Evolutionary conservation across 2,329 filamentous ascomycete species (phyloP).

Genomic region (Ascochyta lentis): DNA sequence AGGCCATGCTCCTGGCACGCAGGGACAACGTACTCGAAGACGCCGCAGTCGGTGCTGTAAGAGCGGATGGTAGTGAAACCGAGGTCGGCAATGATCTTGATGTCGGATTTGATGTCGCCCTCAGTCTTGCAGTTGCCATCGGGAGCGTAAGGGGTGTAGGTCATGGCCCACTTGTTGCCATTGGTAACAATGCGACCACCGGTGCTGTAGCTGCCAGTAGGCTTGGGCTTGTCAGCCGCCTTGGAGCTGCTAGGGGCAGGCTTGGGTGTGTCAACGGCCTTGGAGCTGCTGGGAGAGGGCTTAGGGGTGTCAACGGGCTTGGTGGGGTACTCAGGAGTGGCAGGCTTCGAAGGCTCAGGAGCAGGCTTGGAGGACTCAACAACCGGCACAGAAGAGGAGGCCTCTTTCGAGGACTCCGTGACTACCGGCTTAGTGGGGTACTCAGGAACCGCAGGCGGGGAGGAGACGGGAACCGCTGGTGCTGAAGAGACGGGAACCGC

Average conservation of each 20-base stretch:
- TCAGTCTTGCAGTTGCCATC: constrained; percentile 53
- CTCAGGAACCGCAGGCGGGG: not conserved
- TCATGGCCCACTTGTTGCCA: constrained; percentile 57
- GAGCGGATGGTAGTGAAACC: constrained; percentile 74
- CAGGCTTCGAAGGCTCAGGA: constrained; percentile 66
- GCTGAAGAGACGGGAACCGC: constrained; percentile 16
- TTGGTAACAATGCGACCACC: constrained; percentile 48
- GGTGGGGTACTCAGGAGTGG: constrained; percentile 8
- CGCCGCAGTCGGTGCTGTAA: constrained; percentile 91
- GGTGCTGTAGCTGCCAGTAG: constrained; percentile 33
- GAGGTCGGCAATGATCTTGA: constrained; percentile 52
- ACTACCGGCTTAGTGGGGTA: constrained; percentile 16
- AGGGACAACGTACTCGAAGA: constrained; percentile 75
- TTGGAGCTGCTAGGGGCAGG: constrained; percentile 31
- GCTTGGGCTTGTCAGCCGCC: constrained; percentile 37
- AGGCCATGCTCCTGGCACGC: constrained; percentile 72
- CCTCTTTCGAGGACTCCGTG: constrained; percentile 21
- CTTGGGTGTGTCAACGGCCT: constrained; percentile 21
- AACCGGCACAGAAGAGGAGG: constrained; percentile 17
- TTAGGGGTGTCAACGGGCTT: constrained; percentile 22
- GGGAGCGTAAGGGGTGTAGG: constrained; percentile 57
- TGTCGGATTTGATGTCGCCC: constrained; percentile 49
- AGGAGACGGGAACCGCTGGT: constrained; percentile 19
- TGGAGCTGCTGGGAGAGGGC: constrained; percentile 20
- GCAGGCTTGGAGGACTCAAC: constrained; percentile 16